phyloP scores from a whole-genome alignment of 305 asterid genomes.

The Galium porrigens region DNA sequence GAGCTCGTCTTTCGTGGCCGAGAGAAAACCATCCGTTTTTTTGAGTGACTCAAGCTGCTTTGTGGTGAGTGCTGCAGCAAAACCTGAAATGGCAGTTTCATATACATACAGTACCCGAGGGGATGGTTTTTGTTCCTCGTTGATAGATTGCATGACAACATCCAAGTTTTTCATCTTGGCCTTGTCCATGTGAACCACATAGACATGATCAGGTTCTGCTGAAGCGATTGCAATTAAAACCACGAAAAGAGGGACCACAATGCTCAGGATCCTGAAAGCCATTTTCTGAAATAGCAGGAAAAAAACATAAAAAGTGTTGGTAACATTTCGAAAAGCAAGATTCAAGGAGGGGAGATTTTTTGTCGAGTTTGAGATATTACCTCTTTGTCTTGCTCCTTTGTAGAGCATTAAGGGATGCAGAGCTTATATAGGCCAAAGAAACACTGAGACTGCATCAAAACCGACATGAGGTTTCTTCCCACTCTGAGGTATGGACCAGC shows the following conservation, averaged over 20 bases:
- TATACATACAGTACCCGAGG: conserved; percentile 49
- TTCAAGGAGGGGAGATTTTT: not conserved
- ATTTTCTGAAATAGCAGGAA: conserved; percentile 8
- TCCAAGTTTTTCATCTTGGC: conserved; percentile 31
- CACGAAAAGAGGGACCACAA: conserved; percentile 22
- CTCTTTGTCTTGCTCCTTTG: conserved; percentile 4
- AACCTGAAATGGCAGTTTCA: conserved; percentile 47
- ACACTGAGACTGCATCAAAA: not conserved
- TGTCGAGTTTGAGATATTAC: not conserved
- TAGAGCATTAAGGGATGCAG: not conserved
- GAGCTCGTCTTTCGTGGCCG: conserved; percentile 38
- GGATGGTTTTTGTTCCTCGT: conserved; percentile 14
- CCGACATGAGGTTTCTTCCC: not conserved
- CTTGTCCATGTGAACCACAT: conserved; percentile 53
- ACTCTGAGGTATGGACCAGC: conserved; percentile 10
- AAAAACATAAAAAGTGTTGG: not conserved
- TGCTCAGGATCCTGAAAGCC: conserved; percentile 19
- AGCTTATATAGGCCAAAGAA: conserved; percentile 12
- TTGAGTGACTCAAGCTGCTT: conserved; percentile 33
- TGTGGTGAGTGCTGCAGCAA: conserved; percentile 42
- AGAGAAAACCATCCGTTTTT: conserved; percentile 40
- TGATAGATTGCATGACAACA: conserved; percentile 32
- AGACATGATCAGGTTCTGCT: conserved; percentile 25
- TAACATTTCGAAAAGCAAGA: not conserved
- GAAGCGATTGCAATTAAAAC: conserved; percentile 22